A percentile compares a stretch with the other conserved stretches of the same genome.
Evolutionary conservation across 75 land plant species (phyloP).

Genomic region (Isoetes taiwanensis): DNA sequence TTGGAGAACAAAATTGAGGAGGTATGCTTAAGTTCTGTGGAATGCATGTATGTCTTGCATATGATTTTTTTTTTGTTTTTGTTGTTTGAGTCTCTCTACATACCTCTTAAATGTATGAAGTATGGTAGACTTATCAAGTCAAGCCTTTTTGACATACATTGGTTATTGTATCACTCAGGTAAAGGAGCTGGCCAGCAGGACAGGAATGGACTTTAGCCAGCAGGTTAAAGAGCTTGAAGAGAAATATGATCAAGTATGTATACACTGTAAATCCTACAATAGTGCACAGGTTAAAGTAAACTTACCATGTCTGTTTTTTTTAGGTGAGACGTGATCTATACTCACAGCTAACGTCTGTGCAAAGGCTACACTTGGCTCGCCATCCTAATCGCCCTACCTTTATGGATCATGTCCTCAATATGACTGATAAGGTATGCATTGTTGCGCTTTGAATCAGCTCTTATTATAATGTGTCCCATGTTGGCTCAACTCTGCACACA

Average conservation of each 20-base stretch:
- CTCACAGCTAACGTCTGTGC: slow-evolving; percentile 57
- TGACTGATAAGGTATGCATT: slow-evolving; percentile 67
- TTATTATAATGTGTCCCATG: too few species aligned
- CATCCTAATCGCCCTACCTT: slow-evolving; percentile 95
- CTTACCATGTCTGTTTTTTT: not conserved
- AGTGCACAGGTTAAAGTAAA: not conserved
- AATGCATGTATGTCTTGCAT: too few species aligned
- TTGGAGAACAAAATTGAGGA: slow-evolving; percentile 59
- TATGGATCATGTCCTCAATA: slow-evolving; percentile 78
- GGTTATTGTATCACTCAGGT: too few species aligned
- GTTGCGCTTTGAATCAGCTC: not conserved
- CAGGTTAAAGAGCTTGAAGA: slow-evolving; percentile 46
- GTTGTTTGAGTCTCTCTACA: too few species aligned
- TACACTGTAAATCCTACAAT: not conserved
- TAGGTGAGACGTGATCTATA: slow-evolving; percentile 69
- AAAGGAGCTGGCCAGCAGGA: slow-evolving; percentile 54
- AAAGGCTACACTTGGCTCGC: slow-evolving; percentile 71
- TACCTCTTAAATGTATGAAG: too few species aligned
- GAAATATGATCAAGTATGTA: slow-evolving; percentile 56
- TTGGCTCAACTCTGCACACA: too few species aligned
- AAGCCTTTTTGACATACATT: too few species aligned
- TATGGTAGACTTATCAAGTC: too few species aligned
- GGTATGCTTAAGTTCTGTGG: too few species aligned
- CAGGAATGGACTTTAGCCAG: slow-evolving; percentile 70
- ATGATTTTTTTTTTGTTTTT: too few species aligned